Evolutionary conservation across 2,329 filamentous ascomycete genomes (phyloP), one percentile per base, ranked within the genome.

Genomic region (Arthrobotrys pseudoclavata): DNA sequence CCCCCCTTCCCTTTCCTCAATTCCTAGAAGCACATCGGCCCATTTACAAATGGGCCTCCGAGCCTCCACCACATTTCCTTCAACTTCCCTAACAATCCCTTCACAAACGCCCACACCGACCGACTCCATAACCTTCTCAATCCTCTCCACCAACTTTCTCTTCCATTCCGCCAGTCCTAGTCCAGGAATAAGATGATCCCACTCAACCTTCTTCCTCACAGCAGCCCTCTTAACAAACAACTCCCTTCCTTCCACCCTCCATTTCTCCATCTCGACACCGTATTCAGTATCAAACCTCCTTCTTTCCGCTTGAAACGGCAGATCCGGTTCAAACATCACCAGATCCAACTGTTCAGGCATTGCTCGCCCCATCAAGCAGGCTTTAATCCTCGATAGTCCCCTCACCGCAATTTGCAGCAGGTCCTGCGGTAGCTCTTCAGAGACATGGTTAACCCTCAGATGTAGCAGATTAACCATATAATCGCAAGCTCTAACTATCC

Each of bases 261-360:
- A 77, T 47, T 62, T 67, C 67, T 26, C 69, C 40, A 71, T 26
- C 24, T 77, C 74, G 4, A 15, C 22, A 10, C 15, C 34, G 37
- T 61, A 77, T 34, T 71, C 67, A 18, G 52, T 29, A 5, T 67
- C 53, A 37, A 67, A 71, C 45, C 61, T 67, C 31, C 10, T 18
- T 20, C 62, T 47, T 40, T 77, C 74, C 29, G 10, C 9, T 13
- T 67, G 48, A 13, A 77, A 68, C 10, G 74, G 60, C 24, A 77
- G 20, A 15, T 71, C 45, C 10, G 34, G 9, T 22, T 71, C 42
- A 34, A 68, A 71, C 60, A 77, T 77, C 4, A 67, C n/a, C 22
- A 63, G 13, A 48, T 71, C 74, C 4, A 77, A n/a, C 18, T 63
- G 61, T 7, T 77, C 74, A n/a, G 74, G 74, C 20, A 77, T 3